Evolutionary conservation across 139 green algal genomes (phyloP), one percentile per base, ranked within the genome.

Genomic region (Chlorella vulgaris): DNA sequence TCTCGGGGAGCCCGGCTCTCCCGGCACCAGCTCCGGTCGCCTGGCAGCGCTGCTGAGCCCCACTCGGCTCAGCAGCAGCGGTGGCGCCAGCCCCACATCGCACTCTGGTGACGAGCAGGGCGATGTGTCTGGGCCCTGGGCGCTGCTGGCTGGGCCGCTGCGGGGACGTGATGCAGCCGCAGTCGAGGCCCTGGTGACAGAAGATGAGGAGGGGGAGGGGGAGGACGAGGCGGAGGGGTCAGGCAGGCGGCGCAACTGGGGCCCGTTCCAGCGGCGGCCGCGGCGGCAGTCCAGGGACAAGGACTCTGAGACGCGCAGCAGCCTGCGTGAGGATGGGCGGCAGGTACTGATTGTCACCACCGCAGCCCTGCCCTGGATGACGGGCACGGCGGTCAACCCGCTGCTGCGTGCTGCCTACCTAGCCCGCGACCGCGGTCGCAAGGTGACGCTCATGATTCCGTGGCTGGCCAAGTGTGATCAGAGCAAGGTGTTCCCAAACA

Each of bases 331-430:
- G 26, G 86, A 91, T 15, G 93, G 91, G 2, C 88, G 94, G 7
- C 86, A 93, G 53, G 92, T 99, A 22, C 94, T 96, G 63, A 98
- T 99, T 76, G 94, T 99, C 13, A 99, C 97, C 8, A 99, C 97
- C 4, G 97, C 97, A 5, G 88, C 90, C 28, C 87, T 99, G 81
- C 97, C 97, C 0, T 99, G 97, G 97, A 97, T 99, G 92, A 99
- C 97, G 19, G 97, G 97, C 60, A 99, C 97, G 0, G 90, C 94
- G 1, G 95, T 99, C 15, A 99, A 99, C 88, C 97, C 97, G 55
- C 90, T 99, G 82, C 91, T 99, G 83, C 90, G 97, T 15, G 96
- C 97, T 0, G 97, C 96, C 0, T 99, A 98, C 90, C 90, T 99
- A n/a, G 89, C 96, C 6, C 84, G 85, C 19, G 88, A 93, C 67